phyloP scores from a whole-genome alignment of 2,329 filamentous ascomycete species.

The Xylariaceae sp. region DNA sequence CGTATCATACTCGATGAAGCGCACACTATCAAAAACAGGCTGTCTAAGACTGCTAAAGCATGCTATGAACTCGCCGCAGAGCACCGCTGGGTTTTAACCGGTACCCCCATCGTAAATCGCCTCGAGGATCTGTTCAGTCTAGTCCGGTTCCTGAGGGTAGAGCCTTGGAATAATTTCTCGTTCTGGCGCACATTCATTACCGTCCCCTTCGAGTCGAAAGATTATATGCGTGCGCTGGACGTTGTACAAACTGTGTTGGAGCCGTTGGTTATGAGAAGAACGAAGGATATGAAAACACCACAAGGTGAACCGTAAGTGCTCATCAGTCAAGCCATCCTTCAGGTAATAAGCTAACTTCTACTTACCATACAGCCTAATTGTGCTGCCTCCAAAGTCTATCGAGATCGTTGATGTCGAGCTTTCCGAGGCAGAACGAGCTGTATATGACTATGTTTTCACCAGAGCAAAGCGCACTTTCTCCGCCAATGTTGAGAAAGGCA shows the following conservation, averaged over 20 bases:
- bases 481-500: conserved; percentile 83
- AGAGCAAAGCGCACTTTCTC: conserved; percentile 79
- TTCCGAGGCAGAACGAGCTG: conserved; percentile 75
- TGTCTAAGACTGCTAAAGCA: conserved; percentile 89
- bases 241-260: conserved; percentile 97
- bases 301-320: conserved; percentile 52
- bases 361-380: conserved; percentile 55
- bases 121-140: conserved; percentile 92
- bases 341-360: conserved; percentile 2
- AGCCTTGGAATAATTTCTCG: conserved; percentile 98
- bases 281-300: conserved; percentile 97
- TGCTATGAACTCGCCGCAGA: conserved; percentile 84
- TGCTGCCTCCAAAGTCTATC: conserved; percentile 72
- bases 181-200: conserved; percentile 99
- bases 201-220: conserved; percentile 89
- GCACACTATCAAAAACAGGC: conserved; percentile 83
- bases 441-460: conserved; percentile 86
- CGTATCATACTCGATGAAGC: conserved; percentile 93
- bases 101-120: conserved; percentile 94
- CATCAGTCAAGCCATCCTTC: background rate
- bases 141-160: conserved; percentile 85
- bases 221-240: conserved; percentile 88
- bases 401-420: conserved; percentile 86
- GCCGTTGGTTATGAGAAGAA: conserved; percentile 87
- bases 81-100: conserved; percentile 90